Conservation (phyloP, 306 rosid genomes). For the Glycine latifolia region DNA sequence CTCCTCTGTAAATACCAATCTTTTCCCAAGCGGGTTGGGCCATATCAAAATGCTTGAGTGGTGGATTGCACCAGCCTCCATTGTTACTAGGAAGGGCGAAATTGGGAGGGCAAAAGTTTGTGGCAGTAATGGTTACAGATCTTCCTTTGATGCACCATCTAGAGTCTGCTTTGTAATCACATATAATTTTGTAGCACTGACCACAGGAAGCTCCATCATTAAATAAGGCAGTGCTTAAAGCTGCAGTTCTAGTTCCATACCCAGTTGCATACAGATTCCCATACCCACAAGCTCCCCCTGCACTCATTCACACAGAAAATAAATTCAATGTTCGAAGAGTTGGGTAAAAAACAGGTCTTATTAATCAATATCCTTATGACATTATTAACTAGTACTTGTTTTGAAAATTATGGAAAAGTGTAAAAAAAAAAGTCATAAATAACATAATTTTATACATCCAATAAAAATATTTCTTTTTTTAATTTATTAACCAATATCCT, state of each 20-base stretch:
- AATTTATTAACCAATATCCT: no score
- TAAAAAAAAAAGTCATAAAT: no score
- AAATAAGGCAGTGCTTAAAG: conserved; percentile 81
- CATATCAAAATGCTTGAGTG: conserved; percentile 89
- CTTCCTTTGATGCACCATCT: conserved; percentile 77
- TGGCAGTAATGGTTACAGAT: conserved; percentile 74
- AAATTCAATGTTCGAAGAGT: not conserved
- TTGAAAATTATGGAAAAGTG: no score
- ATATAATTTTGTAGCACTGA: conserved; percentile 72
- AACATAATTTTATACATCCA: no score
- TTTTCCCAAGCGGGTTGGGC: conserved; percentile 92
- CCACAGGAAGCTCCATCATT: conserved; percentile 86
- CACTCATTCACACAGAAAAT: not conserved
- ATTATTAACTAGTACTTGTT: no score
- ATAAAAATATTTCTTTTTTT: no score
- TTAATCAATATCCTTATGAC: no score
- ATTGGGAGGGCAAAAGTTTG: conserved; percentile 89
- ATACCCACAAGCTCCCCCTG: conserved; percentile 95
- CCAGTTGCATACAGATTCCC: conserved; percentile 75
- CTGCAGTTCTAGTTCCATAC: conserved; percentile 84
- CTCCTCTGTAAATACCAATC: conserved; percentile 83
- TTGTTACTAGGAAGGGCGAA: conserved; percentile 64
- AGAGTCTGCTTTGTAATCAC: conserved; percentile 70
- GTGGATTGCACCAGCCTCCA: conserved; percentile 97
- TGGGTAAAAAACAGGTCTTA: not conserved